Percentiles rank a stretch among this genome's conserved stretches.
Conservation (phyloP, 495 filamentous ascomycete species). For the Hyaloscypha bicolor region DNA sequence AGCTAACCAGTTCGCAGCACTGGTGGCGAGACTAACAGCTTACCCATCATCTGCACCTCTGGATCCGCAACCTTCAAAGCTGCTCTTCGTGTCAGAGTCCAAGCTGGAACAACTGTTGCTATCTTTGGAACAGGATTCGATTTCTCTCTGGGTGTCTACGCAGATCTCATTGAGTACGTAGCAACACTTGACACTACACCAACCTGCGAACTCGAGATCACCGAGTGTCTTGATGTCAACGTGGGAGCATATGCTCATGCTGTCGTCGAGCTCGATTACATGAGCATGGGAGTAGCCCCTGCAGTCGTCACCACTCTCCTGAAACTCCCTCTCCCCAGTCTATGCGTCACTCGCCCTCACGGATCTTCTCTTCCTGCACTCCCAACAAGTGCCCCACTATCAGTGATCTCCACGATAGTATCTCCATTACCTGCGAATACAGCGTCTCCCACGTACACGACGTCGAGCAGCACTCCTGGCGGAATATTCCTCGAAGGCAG, state of each 20-base stretch:
- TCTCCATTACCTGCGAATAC: not conserved
- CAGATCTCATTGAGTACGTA: constrained; percentile 45
- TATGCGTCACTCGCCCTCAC: constrained; percentile 3
- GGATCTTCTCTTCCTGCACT: constrained; percentile 16
- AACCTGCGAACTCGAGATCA: constrained; percentile 31
- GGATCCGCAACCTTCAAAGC: constrained; percentile 38
- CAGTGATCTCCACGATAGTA: not conserved
- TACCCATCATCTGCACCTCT: constrained; percentile 35
- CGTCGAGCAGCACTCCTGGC: not conserved
- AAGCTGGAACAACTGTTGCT: constrained; percentile 36
- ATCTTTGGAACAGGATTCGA: constrained; percentile 42
- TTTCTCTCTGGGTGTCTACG: constrained; percentile 43
- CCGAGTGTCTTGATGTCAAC: constrained; percentile 42
- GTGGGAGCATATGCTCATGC: constrained; percentile 41
- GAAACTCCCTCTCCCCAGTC: constrained; percentile 37
- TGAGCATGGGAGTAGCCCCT: constrained; percentile 39
- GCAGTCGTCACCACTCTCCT: constrained; percentile 43
- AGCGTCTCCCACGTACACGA: not conserved
- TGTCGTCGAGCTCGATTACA: constrained; percentile 39
- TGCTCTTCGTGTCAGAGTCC: constrained; percentile 35
- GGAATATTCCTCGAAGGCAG: constrained; percentile 1
- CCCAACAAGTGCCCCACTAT: not conserved
- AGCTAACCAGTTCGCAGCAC: constrained; percentile 25
- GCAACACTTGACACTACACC: constrained; percentile 38
- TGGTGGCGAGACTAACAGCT: constrained; percentile 31